phyloP scores from a whole-genome alignment of 2,329 filamentous ascomycete species.

The Stachybotrys echinatus region DNA sequence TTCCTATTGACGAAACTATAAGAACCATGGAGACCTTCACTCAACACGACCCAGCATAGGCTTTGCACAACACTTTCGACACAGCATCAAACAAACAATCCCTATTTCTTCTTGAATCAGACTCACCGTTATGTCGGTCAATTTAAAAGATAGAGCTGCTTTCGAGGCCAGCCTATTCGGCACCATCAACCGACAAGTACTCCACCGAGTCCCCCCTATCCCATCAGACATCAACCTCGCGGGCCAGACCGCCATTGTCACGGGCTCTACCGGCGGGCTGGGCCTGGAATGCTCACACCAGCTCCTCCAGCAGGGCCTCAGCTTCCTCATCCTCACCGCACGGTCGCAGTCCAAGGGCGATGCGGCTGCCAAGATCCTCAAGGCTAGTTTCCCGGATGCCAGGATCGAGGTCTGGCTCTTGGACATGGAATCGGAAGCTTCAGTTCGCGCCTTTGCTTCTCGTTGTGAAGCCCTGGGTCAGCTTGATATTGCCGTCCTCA shows the following conservation, averaged over 20 bases:
- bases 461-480: background rate
- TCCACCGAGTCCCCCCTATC: conserved; percentile 8
- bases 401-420: conserved; percentile 6
- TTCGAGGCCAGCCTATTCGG: conserved; percentile 4
- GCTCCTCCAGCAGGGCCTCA: background rate
- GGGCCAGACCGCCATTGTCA: conserved; percentile 35
- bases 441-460: background rate
- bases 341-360: background rate
- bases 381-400: conserved; percentile 1
- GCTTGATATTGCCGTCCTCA: background rate
- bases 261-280: conserved; percentile 37
- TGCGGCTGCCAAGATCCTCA: background rate
- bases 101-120: no score
- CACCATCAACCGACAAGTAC: conserved; percentile 6
- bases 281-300: conserved; percentile 36
- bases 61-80: no score
- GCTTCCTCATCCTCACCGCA: background rate
- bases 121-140: conserved; percentile 5
- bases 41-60: no score
- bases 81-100: no score
- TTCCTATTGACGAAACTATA: no score
- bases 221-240: conserved; percentile 14
- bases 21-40: no score
- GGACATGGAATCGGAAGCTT: conserved; percentile 6
- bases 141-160: conserved; percentile 4